Evolutionary conservation across 2,329 filamentous ascomycete genomes (phyloP), one percentile per base, ranked within the genome.

Genomic region (Nothophaeocryptopus gaeumannii): DNA sequence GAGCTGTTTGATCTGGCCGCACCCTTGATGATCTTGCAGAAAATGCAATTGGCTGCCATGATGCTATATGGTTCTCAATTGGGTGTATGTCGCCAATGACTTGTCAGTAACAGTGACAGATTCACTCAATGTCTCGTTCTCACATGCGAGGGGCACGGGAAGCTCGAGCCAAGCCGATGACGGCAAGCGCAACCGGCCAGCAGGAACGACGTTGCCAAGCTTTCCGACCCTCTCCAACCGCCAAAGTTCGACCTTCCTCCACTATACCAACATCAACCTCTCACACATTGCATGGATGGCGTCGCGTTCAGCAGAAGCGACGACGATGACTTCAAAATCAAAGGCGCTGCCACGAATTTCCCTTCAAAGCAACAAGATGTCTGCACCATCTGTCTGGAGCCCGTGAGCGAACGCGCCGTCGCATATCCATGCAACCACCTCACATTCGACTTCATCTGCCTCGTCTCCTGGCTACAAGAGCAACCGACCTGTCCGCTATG

Each of bases 1-100:
- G 16, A 41, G 7, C 20, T 26, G 20, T 3, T 26, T 26, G 30
- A 12, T 41, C 14, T 38, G 12, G 30, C 16, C 29, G 9, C 71
- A 82, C 92, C 92, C 81, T 95, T 95, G 77, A 99, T 86, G 69
- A 99, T 97, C 72, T 89, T 95, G 80, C 93, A 99, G 77, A 99
- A 99, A 67, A 97, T 89, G 70, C 93, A 99, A 56, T 84, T 77
- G 46, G 85, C 78, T 13, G 65, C 63, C 64, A 67, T 67, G 3
- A 26, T 26, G 34, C 10, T 51, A 34, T n/a, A 12, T 12, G 14
- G 10, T n/a, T 12, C 26, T 26, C 16, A n/a, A n/a, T 15, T 33
- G 26, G n/a, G 31, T 8, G 34, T 15, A 11, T 32, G 26, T 43
- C 31, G 31, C 20, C 20, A 11, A n/a, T 35, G 33, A 9, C 33